These are phyloP conservation scores for Ceratocystis variospora DNA, from an alignment of 2,329 filamentous ascomycete genomes.

Conservation along the genomic window DNA sequence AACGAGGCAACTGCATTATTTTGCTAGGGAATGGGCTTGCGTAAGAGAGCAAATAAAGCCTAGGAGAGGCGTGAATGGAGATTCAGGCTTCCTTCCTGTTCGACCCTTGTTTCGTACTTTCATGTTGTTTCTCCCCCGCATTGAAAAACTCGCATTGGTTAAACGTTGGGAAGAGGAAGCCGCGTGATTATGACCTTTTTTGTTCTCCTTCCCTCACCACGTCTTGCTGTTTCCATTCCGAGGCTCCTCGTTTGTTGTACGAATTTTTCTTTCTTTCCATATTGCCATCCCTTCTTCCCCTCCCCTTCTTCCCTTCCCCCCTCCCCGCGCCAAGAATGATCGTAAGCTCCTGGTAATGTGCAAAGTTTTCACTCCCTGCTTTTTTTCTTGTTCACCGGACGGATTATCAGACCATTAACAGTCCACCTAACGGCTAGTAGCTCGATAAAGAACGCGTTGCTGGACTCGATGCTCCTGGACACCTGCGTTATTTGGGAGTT, in stretches of 20 bases:
- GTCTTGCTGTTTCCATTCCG: not conserved
- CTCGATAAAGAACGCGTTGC: no score
- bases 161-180: not conserved
- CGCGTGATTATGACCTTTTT: not conserved
- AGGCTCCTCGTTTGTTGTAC: not conserved
- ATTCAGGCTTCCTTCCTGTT: not conserved
- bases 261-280: not conserved
- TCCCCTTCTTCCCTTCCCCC: not conserved
- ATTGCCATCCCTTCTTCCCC: not conserved
- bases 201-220: not conserved
- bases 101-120: not conserved
- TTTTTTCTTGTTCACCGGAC: not conserved
- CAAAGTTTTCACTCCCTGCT: slow-evolving; percentile 2
- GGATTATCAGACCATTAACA: not conserved
- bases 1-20: not conserved
- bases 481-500: no score
- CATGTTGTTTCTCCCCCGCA: not conserved
- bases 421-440: not conserved
- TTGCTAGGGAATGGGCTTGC: not conserved
- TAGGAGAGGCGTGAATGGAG: not conserved
- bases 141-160: not conserved
- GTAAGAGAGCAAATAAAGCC: not conserved
- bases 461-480: no score
- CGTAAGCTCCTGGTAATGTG: not conserved
- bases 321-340: not conserved